phyloP scores from a whole-genome alignment of 116 monocot genomes.

The Posidonia oceanica region DNA sequence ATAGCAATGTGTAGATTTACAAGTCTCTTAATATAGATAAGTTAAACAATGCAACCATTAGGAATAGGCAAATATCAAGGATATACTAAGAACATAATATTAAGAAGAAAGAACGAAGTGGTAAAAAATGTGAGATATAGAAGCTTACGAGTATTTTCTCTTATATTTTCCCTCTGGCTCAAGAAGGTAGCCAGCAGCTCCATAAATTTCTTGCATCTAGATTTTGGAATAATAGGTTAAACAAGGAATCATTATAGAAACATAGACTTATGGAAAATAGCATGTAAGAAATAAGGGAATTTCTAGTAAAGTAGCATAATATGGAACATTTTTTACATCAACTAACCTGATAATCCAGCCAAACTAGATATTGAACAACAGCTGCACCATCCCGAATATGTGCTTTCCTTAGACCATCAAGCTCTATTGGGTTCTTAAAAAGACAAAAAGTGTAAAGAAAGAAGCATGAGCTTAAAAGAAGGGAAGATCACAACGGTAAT shows the following conservation, averaged over 20 bases:
- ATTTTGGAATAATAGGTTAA: neutral
- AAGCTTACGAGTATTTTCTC: conserved; percentile 53
- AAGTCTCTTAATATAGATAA: too few relatives aligned
- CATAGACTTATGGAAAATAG: neutral
- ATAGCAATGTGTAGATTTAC: too few relatives aligned
- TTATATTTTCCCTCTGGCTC: conserved; percentile 44
- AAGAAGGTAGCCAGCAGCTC: conserved; percentile 89
- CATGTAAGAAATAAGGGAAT: neutral
- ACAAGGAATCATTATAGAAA: neutral
- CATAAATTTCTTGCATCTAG: conserved; percentile 93
- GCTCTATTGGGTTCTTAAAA: conserved; percentile 56
- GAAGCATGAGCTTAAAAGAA: neutral
- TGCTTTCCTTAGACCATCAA: conserved; percentile 85
- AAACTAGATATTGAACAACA: conserved; percentile 90
- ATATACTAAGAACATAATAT: too few relatives aligned
- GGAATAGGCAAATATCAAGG: too few relatives aligned
- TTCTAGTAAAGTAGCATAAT: neutral
- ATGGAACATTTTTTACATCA: neutral
- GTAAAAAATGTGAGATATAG: neutral
- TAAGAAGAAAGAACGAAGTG: neutral
- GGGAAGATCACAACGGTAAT: neutral
- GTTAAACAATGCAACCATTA: too few relatives aligned
- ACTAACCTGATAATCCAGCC: conserved; percentile 80
- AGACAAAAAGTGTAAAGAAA: neutral
- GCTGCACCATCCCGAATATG: conserved; percentile 97